phyloP scores from a whole-genome alignment of 495 filamentous ascomycete species.

The Pseudotulostoma volvatum region DNA sequence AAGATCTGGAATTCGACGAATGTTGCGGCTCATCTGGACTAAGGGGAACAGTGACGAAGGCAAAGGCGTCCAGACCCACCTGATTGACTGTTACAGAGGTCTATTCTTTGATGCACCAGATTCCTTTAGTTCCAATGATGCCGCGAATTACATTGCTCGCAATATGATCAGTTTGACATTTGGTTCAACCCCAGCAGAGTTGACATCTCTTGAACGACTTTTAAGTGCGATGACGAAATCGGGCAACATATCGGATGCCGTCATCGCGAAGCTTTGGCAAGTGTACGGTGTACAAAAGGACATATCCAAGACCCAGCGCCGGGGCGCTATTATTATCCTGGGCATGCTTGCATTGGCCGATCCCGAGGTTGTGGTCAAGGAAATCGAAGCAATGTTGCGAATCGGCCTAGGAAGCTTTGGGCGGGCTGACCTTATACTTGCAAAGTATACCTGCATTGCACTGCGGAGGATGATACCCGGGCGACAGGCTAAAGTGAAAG shows the following conservation, averaged over 20 bases:
- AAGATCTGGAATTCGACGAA: slow-evolving; percentile 72
- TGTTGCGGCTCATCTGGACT: slow-evolving; percentile 96
- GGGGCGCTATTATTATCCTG: slow-evolving; percentile 87
- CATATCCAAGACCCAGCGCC: slow-evolving; percentile 79
- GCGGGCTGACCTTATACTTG: slow-evolving; percentile 65
- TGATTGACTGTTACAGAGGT: slow-evolving; percentile 92
- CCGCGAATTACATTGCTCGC: slow-evolving; percentile 86
- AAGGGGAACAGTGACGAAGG: slow-evolving; percentile 98
- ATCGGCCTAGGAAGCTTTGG: slow-evolving; percentile 76
- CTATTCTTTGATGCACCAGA: slow-evolving; percentile 92
- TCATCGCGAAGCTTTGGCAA: slow-evolving; percentile 89
- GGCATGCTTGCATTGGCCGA: slow-evolving; percentile 93
- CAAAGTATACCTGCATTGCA: slow-evolving; percentile 89
- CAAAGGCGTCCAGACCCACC: slow-evolving; percentile 90
- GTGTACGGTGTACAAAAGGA: slow-evolving; percentile 91
- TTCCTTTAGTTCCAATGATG: slow-evolving; percentile 70
- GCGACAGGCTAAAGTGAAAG: slow-evolving; percentile 51
- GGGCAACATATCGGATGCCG: slow-evolving; percentile 67
- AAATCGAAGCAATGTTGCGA: slow-evolving; percentile 84
- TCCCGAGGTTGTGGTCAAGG: slow-evolving; percentile 78
- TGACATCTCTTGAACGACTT: slow-evolving; percentile 89
- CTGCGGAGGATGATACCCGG: slow-evolving; percentile 79
- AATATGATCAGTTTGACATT: slow-evolving; percentile 99
- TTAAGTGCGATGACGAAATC: slow-evolving; percentile 95
- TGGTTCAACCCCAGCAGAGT: slow-evolving; percentile 79